Base-by-base conservation (phyloP, 148 eudicot species). In the Rhododendron molle region DNA sequence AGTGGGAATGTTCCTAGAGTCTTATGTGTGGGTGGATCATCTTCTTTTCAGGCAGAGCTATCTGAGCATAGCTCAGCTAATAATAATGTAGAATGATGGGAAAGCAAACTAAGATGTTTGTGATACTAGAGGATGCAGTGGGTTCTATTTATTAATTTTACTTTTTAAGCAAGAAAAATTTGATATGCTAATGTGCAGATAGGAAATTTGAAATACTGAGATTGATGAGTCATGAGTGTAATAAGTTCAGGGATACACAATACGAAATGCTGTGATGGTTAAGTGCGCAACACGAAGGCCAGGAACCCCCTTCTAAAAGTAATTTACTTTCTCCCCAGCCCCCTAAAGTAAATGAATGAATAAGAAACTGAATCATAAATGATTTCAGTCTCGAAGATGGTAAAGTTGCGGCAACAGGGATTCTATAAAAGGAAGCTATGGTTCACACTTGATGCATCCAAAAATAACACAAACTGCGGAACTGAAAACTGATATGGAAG, bases 371-470 rank as follows among this genome's bases (percentile, higher is more conserved):
- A 58, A 14, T 81, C 18, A 13, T 1, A 58, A 4, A 21, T 60
- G 50, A 81, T 6, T 60, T 2, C 26, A 81, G 44, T 36, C 32
- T 30, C 14, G 47, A 10, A 60, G 84, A 38, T 21, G 43, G 34
- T 60, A 60, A 23, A 40, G 50, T 82, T 20, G 71, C 18, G 26
- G n/a, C 83, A 81, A 81, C 21, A 9, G 20, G 54, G 81, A 46
- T 81, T 56, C 21, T 9, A 34, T 21, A 38, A 60, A 58, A 16
- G 73, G 73, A 38, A 81, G 28, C 23, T 26, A 47, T 43, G 30
- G 74, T 82, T 7, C 73, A 82, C 6, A 62, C 47, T n/a, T 82
- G 84, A 20, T 62, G 72, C 44, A n/a, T 60, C 73, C 46, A 43
- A n/a, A 13, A 43, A 14, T 65, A 28, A 3, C 28, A 40, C 20